These are phyloP conservation scores for Porpolomopsis calyptriformis DNA, from an alignment of 768 basidiomycete species.

Conservation along the genomic window DNA sequence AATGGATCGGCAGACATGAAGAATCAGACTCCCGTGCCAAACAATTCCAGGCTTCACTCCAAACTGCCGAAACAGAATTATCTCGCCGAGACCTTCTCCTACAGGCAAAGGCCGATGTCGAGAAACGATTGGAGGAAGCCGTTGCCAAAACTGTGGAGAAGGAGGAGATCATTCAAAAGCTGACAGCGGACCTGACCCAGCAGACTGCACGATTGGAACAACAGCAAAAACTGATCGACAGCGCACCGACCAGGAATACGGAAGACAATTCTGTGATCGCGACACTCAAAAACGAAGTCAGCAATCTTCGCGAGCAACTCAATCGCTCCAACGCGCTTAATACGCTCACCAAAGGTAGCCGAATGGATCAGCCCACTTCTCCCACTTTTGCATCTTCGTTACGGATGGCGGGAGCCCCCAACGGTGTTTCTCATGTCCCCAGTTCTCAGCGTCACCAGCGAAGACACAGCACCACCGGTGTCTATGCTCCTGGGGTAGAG, in stretches of 20 bases:
- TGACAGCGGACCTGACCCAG: slow-evolving; percentile 65
- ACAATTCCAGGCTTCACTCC: slow-evolving; percentile 59
- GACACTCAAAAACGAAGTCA: slow-evolving; percentile 86
- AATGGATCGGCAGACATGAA: slow-evolving; percentile 81
- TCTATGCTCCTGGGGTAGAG: slow-evolving; percentile 52
- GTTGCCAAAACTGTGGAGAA: slow-evolving; percentile 65
- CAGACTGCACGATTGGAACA: slow-evolving; percentile 70
- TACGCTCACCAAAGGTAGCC: slow-evolving; percentile 63
- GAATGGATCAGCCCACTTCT: slow-evolving; percentile 63
- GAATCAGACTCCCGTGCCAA: slow-evolving; percentile 70
- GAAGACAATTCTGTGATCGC: slow-evolving; percentile 84
- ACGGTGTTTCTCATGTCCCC: slow-evolving; percentile 22
- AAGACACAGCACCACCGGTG: slow-evolving; percentile 79
- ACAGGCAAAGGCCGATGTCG: slow-evolving; percentile 64
- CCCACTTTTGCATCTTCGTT: slow-evolving; percentile 81
- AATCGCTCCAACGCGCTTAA: slow-evolving; percentile 93
- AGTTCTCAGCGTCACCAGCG: slow-evolving; percentile 56
- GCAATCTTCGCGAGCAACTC: slow-evolving; percentile 86
- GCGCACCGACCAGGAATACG: slow-evolving; percentile 50
- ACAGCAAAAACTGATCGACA: slow-evolving; percentile 62
- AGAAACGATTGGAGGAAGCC: slow-evolving; percentile 72
- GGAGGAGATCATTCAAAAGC: slow-evolving; percentile 70
- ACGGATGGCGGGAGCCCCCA: slow-evolving; percentile 37
- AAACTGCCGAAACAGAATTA: slow-evolving; percentile 60
- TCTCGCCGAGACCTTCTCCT: slow-evolving; percentile 66